Conservation (phyloP, 2,329 filamentous ascomycete species). For the Verticillium nubilum region DNA sequence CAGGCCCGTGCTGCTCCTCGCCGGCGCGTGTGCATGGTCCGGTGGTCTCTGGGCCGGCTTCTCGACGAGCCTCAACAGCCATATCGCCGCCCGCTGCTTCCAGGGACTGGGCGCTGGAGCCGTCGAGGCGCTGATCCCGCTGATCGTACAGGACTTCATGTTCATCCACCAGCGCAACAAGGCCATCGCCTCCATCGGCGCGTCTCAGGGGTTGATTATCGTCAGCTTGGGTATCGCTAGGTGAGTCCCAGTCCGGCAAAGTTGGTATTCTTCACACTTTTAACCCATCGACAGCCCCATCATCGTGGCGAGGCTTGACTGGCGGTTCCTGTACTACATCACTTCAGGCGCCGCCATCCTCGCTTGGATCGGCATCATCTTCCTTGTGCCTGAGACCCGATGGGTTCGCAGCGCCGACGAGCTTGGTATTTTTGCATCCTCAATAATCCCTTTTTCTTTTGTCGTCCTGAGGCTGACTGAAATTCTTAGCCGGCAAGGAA, state of each 20-base stretch:
- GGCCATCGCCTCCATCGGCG: conserved; percentile 23
- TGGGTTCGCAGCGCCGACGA: conserved; percentile 24
- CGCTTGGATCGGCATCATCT: conserved; percentile 26
- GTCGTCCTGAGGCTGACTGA: neutral
- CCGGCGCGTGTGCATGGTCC: conserved; percentile 24
- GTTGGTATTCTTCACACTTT: neutral
- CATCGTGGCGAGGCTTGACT: conserved; percentile 22
- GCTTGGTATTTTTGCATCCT: conserved; percentile 14
- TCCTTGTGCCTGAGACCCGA: conserved; percentile 29
- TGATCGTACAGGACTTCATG: conserved; percentile 32
- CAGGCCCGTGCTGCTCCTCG: conserved; percentile 26
- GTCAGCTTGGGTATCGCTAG: conserved; percentile 20
- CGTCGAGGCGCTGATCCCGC: conserved; percentile 28
- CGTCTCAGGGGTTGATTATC: conserved; percentile 22
- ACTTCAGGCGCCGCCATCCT: conserved; percentile 22
- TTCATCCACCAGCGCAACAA: conserved; percentile 31
- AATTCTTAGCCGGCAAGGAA: conserved; percentile 9
- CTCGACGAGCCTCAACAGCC: conserved; percentile 21
- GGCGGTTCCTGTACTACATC: conserved; percentile 29
- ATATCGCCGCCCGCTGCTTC: conserved; percentile 25
- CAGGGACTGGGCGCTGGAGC: conserved; percentile 29
- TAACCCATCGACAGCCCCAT: conserved; percentile 14
- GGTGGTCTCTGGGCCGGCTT: conserved; percentile 30
- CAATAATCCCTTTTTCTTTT: neutral
- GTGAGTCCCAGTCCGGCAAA: neutral